Conservation (phyloP, 1,139 yeast genomes). For the Nakaseomyces sp. region DNA sequence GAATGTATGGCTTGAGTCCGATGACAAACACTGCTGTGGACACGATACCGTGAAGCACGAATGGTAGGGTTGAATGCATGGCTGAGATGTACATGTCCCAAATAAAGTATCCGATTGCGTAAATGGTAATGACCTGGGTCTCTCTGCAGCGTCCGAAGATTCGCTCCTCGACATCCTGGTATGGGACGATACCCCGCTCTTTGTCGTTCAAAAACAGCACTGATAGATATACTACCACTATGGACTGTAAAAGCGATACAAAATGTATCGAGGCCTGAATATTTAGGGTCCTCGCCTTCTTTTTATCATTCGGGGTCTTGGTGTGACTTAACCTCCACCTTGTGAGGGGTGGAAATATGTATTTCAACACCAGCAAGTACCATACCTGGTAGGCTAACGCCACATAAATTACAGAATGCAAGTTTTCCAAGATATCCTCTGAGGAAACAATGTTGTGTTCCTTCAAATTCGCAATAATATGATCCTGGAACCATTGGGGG, state of each 20-base stretch:
- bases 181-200: slow-evolving; percentile 10
- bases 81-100: slow-evolving; percentile 78
- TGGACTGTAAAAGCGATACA: slow-evolving; percentile 29
- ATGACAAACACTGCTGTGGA: slow-evolving; percentile 67
- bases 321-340: slow-evolving; percentile 12
- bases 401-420: slow-evolving; percentile 26
- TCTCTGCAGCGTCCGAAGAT: slow-evolving; percentile 69
- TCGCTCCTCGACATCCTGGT: slow-evolving; percentile 35
- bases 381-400: slow-evolving; percentile 26
- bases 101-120: slow-evolving; percentile 79
- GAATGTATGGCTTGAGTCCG: slow-evolving; percentile 62
- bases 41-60: slow-evolving; percentile 76
- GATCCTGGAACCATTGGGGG: slow-evolving; percentile 9
- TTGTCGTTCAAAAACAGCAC: slow-evolving; percentile 15
- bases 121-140: slow-evolving; percentile 58
- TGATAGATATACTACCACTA: slow-evolving; percentile 27
- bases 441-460: slow-evolving; percentile 17
- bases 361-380: slow-evolving; percentile 21
- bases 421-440: slow-evolving; percentile 18
- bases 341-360: slow-evolving; percentile 24
- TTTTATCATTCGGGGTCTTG: slow-evolving; percentile 6
- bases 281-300: slow-evolving; percentile 13
- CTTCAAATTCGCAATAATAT: slow-evolving; percentile 15
- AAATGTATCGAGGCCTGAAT: slow-evolving; percentile 29
- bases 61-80: slow-evolving; percentile 55